Base-by-base conservation (phyloP, 1,284 basidiomycete species). In the Kwoniella shivajii region DNA sequence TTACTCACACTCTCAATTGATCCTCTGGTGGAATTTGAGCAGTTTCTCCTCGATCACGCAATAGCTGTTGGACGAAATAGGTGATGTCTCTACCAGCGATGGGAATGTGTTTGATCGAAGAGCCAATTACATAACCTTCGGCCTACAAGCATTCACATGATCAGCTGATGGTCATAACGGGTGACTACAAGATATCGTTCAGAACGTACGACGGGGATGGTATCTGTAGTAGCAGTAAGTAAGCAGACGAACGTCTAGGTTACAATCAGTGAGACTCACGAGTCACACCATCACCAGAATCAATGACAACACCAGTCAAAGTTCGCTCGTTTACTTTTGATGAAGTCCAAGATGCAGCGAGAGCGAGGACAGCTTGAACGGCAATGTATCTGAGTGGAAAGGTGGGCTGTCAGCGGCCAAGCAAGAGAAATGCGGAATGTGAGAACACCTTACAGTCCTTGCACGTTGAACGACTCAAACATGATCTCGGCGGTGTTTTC, bases 401-500 rank as follows among this genome's bases (percentile, higher is more conserved):
- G n/a, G n/a, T n/a, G n/a, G n/a, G n/a, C n/a, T 13, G 16, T 20
- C 18, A 37, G 14, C n/a, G 24, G 9, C 18, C 5, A 39, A 26
- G 22, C 5, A 41, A 20, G 6, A 0, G 10, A 24, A n/a, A 20
- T 16, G 10, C 30, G n/a, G 7, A 24, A 31, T 14, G 50, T 14
- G 41, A 3, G 24, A 26, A 26, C 11, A 1, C 65, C 68, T 59
- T 44, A 69, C 64, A 78, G 65, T 22, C 77, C 78, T 75, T 94
- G 92, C 81, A 97, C 94, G 78, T 97, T 98, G 85, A 97, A 96
- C 1, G 92, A 95, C 80, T 97, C 96, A 78, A 99, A 99, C 86
- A 99, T 98, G 82, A 99, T 98, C 77, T 99, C 96, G 13, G 96
- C 96, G 0, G 95, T 99, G 77, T 96, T 94, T 79, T 99, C 96